Evolutionary conservation across 768 basidiomycete species (phyloP).

Genomic region (Pisolithus tinctorius): DNA sequence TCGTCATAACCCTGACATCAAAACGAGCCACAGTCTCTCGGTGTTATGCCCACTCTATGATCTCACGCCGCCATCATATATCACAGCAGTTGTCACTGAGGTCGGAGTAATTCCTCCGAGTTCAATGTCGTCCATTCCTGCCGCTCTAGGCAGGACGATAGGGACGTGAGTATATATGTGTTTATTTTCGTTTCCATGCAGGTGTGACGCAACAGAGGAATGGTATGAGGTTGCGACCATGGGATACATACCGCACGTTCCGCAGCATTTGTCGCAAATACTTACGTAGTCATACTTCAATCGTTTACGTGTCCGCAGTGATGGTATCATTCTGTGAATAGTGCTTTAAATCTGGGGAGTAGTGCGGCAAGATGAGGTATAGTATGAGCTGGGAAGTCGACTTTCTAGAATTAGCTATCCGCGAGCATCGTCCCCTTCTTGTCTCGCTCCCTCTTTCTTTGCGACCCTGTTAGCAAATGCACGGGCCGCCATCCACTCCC

Average conservation of each 20-base stretch:
- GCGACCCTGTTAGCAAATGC: constrained; percentile 35
- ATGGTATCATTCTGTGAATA: no score
- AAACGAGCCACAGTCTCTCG: constrained; percentile 51
- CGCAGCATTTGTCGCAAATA: no score
- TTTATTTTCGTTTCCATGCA: background rate
- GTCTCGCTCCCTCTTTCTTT: constrained; percentile 9
- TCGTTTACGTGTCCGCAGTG: no score
- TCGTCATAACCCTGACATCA: constrained; percentile 16
- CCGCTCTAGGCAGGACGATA: constrained; percentile 42
- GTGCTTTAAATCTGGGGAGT: no score
- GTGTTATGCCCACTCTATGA: constrained; percentile 89
- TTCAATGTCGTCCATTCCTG: constrained; percentile 78
- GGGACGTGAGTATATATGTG: constrained; percentile 17
- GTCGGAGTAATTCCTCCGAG: constrained; percentile 93
- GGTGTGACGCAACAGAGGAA: background rate
- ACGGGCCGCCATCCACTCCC: constrained; percentile 62
- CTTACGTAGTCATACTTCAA: no score
- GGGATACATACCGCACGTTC: no score
- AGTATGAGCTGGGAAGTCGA: no score
- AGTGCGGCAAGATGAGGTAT: no score
- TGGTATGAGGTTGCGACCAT: background rate
- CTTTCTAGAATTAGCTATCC: background rate
- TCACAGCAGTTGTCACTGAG: constrained; percentile 96
- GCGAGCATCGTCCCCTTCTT: background rate
- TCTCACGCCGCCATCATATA: constrained; percentile 83